Evolutionary conservation across 768 basidiomycete genomes (phyloP), one percentile per base, ranked within the genome.

Genomic region (Scleroderma bovista): DNA sequence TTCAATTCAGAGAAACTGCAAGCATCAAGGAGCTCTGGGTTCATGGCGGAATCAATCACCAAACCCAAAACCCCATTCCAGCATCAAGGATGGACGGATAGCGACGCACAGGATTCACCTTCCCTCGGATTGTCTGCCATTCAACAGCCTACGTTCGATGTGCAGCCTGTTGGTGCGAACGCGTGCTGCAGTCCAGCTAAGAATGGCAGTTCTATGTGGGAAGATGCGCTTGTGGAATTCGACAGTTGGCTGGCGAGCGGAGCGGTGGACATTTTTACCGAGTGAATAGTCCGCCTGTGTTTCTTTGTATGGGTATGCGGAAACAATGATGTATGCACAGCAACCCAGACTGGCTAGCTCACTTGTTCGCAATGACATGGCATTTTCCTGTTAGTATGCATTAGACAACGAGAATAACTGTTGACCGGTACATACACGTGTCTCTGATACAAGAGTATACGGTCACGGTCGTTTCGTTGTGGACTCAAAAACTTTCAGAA

Each of bases 201-300:
- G 11, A 42, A 47, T n/a, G 24, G 7, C 16, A 41, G 49, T 6
- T 61, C 57, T 19, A 56, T 60, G 12, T 39, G 42, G 29, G 59
- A 61, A n/a, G 77, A 84, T 44, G 75, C 81, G 44, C 73, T 86
- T 44, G 82, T 77, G 5, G 83, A 84, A 54, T 72, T 89, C 24
- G 81, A 86, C 51, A 78, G 73, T 40, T 89, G 83, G 83, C 63
- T 88, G 56, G 70, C 77, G 26, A 85, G 85, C 58, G 83, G 76
- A 24, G 75, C 78, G 3, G 79, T 87, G 1, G 74, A 78, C 38
- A 79, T 85, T 48, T 49, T 77, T 31, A 34, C 57, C 6, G 56
- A 67, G 40, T 66, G 46, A 60, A 12, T 36, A 20, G 24, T 26
- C 6, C n/a, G 24, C 22, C 13, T 16, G 5, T 43, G 26, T 29